Evolutionary conservation across 2,329 filamentous ascomycete species (phyloP).

Genomic region (Lasiodiplodia hormozganensis): DNA sequence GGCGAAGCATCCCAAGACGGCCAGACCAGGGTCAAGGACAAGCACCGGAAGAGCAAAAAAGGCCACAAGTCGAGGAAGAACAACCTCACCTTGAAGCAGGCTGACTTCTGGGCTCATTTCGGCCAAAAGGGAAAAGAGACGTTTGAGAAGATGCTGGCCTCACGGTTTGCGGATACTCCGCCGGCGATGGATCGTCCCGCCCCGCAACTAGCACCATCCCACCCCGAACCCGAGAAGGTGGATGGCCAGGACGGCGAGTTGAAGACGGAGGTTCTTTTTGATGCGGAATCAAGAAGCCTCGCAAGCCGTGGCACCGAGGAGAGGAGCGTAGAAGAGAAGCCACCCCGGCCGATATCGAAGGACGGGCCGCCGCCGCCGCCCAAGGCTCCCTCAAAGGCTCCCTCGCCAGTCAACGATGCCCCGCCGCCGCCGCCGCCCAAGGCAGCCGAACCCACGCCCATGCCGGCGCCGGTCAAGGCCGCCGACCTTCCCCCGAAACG

Average conservation of each 20-base stretch:
- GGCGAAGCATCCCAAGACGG: slow-evolving; percentile 23
- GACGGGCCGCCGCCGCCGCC: slow-evolving; percentile 37
- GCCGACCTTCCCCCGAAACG: slow-evolving; percentile 8
- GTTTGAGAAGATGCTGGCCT: slow-evolving; percentile 50
- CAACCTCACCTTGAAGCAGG: slow-evolving; percentile 58
- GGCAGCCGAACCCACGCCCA: slow-evolving; percentile 31
- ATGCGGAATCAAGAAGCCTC: slow-evolving; percentile 25
- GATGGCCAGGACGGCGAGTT: slow-evolving; percentile 7
- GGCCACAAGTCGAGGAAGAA: slow-evolving; percentile 52
- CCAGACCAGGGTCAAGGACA: slow-evolving; percentile 29
- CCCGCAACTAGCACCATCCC: neutral
- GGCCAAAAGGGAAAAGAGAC: slow-evolving; percentile 46
- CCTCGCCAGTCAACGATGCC: slow-evolving; percentile 26
- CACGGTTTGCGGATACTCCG: slow-evolving; percentile 45
- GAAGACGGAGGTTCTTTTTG: slow-evolving; percentile 22
- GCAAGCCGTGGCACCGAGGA: slow-evolving; percentile 20
- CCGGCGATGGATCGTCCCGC: slow-evolving; percentile 17
- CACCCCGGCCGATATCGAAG: slow-evolving; percentile 18
- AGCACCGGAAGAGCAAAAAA: slow-evolving; percentile 32
- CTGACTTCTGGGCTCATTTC: slow-evolving; percentile 56
- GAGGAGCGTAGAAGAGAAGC: neutral
- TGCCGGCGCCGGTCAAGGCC: neutral
- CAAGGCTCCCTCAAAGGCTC: slow-evolving; percentile 35
- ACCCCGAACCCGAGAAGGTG: neutral
- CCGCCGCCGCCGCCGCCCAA: slow-evolving; percentile 35